Base-by-base conservation (phyloP, 2,329 filamentous ascomycete species). In the Amylocarpus encephaloides region DNA sequence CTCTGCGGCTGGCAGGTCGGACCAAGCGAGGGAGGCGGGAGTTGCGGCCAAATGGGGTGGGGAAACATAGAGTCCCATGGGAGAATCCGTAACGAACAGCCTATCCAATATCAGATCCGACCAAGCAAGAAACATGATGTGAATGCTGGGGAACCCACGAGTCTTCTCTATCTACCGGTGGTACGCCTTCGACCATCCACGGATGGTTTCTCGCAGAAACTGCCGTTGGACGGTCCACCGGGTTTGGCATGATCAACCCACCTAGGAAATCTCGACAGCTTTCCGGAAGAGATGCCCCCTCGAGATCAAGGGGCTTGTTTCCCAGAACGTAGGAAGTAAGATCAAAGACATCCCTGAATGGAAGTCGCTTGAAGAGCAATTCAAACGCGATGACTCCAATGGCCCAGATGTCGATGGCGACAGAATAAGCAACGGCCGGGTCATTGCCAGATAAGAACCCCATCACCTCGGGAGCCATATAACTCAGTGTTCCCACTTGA, bases 321-420 rank as follows among this genome's bases (percentile, higher is more conserved):
- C 34, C 34, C 12, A 5, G 13, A 5, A 36, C 13, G 34, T 36
- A 36, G 13, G 5, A 16, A 13, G 34, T 36, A 16, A 36, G 34
- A 36, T 36, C 34, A 36, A 5, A 36, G 12, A 36, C 15, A 36
- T 36, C 11, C 12, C 5, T 36, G 9, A 36, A 36, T 13, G 34
- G 34, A 13, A 36, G 34, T 16, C 34, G 34, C 34, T 36, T 36
- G 12, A 36, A 36, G 13, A 36, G 15, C 34, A 36, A 10, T 10
- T 36, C 34, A 34, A 48, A 19, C 6, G 45, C 33, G 16, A 48
- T 40, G n/a, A 42, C 26, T 18, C 45, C 45, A 30, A 48, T 19
- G 16, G 45, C 35, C 56, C 56, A 58, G 9, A 58, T 54, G 36
- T 58, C 56, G 16, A 52, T 49, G 12, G 50, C 43, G 34, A 29